Evolutionary conservation across 306 rosid species (phyloP).

Genomic region (Trifolium repens): DNA sequence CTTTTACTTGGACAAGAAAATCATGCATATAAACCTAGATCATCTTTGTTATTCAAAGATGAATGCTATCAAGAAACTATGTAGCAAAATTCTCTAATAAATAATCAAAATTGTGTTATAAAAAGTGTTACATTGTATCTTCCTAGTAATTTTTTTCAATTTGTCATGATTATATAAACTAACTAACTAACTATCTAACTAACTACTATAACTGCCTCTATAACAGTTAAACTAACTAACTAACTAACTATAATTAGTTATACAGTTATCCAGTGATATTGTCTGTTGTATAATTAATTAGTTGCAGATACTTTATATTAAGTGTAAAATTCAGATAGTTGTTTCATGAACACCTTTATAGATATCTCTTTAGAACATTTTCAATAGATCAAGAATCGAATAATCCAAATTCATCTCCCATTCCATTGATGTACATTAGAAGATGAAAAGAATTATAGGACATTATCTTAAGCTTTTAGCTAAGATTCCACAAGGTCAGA

Average conservation of each 20-base stretch:
- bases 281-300: too few relatives aligned
- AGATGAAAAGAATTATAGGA: constrained; percentile 39
- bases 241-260: neutral
- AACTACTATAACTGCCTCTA: neutral
- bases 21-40: constrained; percentile 52
- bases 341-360: neutral
- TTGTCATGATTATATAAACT: neutral
- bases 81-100: neutral
- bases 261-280: neutral
- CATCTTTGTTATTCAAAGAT: constrained; percentile 39
- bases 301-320: too few relatives aligned
- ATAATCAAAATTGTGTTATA: too few relatives aligned
- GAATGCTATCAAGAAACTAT: neutral
- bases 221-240: neutral
- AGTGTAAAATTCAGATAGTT: neutral
- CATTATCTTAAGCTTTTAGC: constrained; percentile 30
- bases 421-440: constrained; percentile 28
- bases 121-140: constrained; percentile 7
- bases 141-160: neutral
- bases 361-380: neutral
- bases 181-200: neutral
- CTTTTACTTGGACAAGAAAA: constrained; percentile 87
- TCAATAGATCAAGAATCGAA: neutral
- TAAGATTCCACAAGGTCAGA: neutral
- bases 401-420: constrained; percentile 12